Conservation (phyloP, 2,329 filamentous ascomycete genomes). For the Botrytis sinoallii region DNA sequence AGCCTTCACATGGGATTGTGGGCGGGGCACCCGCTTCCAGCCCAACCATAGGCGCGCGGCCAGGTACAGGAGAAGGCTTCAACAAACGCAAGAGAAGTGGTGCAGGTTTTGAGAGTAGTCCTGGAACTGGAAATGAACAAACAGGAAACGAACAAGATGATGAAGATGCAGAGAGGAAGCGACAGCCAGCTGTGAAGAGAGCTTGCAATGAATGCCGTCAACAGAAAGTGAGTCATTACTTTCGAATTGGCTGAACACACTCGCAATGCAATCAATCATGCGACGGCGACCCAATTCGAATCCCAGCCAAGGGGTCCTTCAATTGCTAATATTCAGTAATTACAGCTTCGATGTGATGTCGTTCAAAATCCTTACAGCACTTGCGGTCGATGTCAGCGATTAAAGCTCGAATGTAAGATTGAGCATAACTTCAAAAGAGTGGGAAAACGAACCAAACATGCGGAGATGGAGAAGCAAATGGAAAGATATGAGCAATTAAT, state of each 20-base stretch:
- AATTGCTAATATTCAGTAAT: slow-evolving; percentile 19
- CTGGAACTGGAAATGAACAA: slow-evolving; percentile 53
- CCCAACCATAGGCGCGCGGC: slow-evolving; percentile 31
- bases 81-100: slow-evolving; percentile 60
- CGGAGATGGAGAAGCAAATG: slow-evolving; percentile 83
- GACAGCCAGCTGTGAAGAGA: slow-evolving; percentile 69
- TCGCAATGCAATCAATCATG: slow-evolving; percentile 1
- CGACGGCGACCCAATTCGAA: neutral
- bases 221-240: slow-evolving; percentile 65
- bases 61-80: slow-evolving; percentile 31
- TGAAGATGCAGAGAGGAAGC: slow-evolving; percentile 56
- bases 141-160: slow-evolving; percentile 55
- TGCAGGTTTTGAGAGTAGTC: slow-evolving; percentile 56
- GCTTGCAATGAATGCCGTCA: slow-evolving; percentile 84
- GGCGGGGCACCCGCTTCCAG: slow-evolving; percentile 33
- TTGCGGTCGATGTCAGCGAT: slow-evolving; percentile 74
- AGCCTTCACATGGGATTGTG: slow-evolving; percentile 27
- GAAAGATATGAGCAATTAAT: slow-evolving; percentile 63
- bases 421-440: slow-evolving; percentile 84
- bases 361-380: slow-evolving; percentile 75
- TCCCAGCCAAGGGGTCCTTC: neutral
- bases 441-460: slow-evolving; percentile 77
- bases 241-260: neutral
- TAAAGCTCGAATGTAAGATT: slow-evolving; percentile 81
- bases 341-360: slow-evolving; percentile 77